Base-by-base conservation (phyloP, 1,284 basidiomycete genomes). In the Melampsora occidentalis region DNA sequence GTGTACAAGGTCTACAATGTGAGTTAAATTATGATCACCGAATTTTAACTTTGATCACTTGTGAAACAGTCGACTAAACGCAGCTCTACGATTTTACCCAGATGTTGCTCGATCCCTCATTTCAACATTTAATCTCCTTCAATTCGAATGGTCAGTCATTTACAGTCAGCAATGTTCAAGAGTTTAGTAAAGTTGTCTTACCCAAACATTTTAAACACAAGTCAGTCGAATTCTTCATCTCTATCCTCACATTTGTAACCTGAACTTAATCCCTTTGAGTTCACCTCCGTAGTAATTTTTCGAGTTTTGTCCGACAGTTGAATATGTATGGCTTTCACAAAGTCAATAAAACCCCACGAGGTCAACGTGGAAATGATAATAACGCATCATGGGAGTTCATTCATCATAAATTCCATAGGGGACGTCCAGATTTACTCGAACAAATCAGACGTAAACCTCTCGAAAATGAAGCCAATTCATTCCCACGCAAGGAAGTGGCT, bases 371-470 rank as follows among this genome's bases (percentile, higher is more conserved):
- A 1, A 90, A 90, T 20, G 87, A 88, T 28, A 90, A 92, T 80
- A 88, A 89, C 53, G 91, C 93, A 84, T 90, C 89, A 16, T 93
- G 91, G 92, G 92, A 94, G 82, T 94, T 94, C 82, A 90, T 90
- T 3, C 92, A 93, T 83, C 89, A 89, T 83, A 92, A 92, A 82
- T 94, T 94, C 83, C 85, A 91, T 46, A 89, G 90, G 48, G 91
- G 88, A 0, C 87, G 91, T n/a, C 88, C 89, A 22, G 92, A 93
- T 82, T 84, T 93, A 69, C 86, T 93, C 10, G 91, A 93, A 79
- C 90, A 91, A 81, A 94, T 93, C 82, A 92, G 91, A 82, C 88
- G 92, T 77, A 93, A 92, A 83, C 90, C 91, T 0, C 84, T 91
- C 12, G 91, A 92, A 80, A 89, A 31, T 57, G 69, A 73, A 31